These are phyloP conservation scores for Leptographium lundbergii DNA, from an alignment of 2,329 filamentous ascomycete genomes.

Conservation along the genomic window DNA sequence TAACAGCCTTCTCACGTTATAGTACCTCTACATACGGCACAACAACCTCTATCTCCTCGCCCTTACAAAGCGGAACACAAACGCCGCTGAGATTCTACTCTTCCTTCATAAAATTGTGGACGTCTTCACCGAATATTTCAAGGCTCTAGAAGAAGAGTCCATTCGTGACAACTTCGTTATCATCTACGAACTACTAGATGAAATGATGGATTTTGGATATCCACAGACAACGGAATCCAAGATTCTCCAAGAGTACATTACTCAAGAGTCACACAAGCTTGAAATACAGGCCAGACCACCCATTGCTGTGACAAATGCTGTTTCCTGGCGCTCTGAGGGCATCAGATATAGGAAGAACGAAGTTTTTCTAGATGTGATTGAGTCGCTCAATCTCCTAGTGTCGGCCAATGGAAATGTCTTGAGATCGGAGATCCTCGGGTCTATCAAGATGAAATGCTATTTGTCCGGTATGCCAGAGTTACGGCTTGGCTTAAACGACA, in stretches of 20 bases:
- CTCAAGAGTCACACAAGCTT: constrained; percentile 96
- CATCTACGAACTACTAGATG: constrained; percentile 95
- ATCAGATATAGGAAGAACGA: constrained; percentile 99
- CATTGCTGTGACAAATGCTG: constrained; percentile 95
- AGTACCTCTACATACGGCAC: constrained; percentile 99
- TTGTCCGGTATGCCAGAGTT: constrained; percentile 96
- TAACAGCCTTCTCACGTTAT: not conserved
- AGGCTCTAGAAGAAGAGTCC: constrained; percentile 94
- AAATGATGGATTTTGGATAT: constrained; percentile 99
- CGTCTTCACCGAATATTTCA: constrained; percentile 99
- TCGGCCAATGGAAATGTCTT: constrained; percentile 90
- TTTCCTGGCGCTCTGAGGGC: constrained; percentile 95
- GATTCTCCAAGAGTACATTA: constrained; percentile 98
- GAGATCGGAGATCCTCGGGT: constrained; percentile 89
- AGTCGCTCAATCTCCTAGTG: constrained; percentile 91
- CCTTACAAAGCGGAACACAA: constrained; percentile 95
- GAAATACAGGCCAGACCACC: constrained; percentile 92
- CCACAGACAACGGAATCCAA: constrained; percentile 97
- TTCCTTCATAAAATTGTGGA: constrained; percentile 98
- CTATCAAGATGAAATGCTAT: constrained; percentile 99
- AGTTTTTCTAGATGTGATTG: constrained; percentile 94
- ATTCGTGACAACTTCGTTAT: constrained; percentile 99
- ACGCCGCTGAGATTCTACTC: constrained; percentile 94
- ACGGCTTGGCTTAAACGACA: constrained; percentile 89
- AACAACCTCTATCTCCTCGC: constrained; percentile 98